Percentiles rank a stretch among this genome's conserved stretches.
Conservation (phyloP, 768 basidiomycete genomes). For the Lepiota venenata region DNA sequence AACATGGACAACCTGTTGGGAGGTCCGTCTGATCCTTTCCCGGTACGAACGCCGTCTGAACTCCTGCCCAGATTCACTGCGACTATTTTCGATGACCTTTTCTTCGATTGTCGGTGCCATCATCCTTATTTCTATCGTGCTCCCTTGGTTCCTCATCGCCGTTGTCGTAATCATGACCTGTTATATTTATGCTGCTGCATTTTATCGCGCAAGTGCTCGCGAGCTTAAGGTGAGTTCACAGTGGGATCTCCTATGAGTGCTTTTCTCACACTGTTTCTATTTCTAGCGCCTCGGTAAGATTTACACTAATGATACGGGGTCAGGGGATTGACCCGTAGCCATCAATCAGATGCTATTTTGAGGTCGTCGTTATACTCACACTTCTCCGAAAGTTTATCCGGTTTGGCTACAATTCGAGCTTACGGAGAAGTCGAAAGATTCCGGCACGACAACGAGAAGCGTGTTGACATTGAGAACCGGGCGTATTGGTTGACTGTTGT, state of each 20-base stretch:
- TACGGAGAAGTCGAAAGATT: slow-evolving; percentile 83
- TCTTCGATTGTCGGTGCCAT: slow-evolving; percentile 70
- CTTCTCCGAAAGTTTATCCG: slow-evolving; percentile 88
- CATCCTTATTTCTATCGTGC: slow-evolving; percentile 71
- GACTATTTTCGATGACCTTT: slow-evolving; percentile 65
- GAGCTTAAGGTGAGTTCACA: slow-evolving; percentile 66
- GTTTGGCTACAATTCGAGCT: slow-evolving; percentile 83
- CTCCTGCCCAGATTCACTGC: slow-evolving; percentile 53
- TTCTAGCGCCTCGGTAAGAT: slow-evolving; percentile 51
- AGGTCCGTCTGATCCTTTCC: slow-evolving; percentile 27
- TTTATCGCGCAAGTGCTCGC: slow-evolving; percentile 83
- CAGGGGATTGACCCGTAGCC: background rate
- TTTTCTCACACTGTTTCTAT: slow-evolving; percentile 5
- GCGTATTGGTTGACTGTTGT: slow-evolving; percentile 87
- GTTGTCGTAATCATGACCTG: slow-evolving; percentile 53
- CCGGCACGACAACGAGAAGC: slow-evolving; percentile 65
- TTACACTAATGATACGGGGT: background rate
- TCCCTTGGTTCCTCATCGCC: slow-evolving; percentile 85
- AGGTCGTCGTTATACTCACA: slow-evolving; percentile 87
- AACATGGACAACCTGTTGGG: slow-evolving; percentile 75
- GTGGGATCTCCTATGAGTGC: background rate
- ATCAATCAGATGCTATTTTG: slow-evolving; percentile 68
- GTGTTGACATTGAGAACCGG: slow-evolving; percentile 82
- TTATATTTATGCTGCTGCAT: slow-evolving; percentile 71
- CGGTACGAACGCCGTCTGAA: background rate